Conservation (phyloP, 2,329 filamentous ascomycete species). For the Xylariaceae sp. region DNA sequence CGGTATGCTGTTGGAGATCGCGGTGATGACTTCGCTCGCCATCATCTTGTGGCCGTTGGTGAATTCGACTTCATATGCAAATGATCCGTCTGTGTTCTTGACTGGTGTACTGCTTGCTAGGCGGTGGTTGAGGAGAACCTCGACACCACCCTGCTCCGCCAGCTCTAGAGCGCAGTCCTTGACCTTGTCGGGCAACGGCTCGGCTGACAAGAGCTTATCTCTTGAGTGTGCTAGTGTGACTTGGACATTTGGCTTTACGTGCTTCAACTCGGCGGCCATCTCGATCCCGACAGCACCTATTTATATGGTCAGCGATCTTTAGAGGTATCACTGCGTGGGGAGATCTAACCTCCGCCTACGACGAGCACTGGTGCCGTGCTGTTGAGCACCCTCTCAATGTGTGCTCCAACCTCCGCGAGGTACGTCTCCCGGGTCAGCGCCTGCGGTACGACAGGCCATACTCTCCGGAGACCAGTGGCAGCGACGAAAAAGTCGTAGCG, state of each 20-base stretch:
- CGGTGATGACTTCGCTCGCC: constrained; percentile 72
- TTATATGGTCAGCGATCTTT: constrained; percentile 3
- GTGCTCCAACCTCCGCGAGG: constrained; percentile 64
- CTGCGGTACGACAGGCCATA: constrained; percentile 76
- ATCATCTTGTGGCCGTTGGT: constrained; percentile 64
- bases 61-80: constrained; percentile 60
- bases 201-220: constrained; percentile 72
- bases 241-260: constrained; percentile 65
- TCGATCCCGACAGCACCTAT: constrained; percentile 76
- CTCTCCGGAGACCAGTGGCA: constrained; percentile 72
- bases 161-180: constrained; percentile 67
- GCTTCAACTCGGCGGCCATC: constrained; percentile 80
- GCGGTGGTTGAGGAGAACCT: constrained; percentile 68
- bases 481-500: constrained; percentile 79
- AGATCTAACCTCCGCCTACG: constrained; percentile 68
- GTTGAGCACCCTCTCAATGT: constrained; percentile 61
- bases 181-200: constrained; percentile 73
- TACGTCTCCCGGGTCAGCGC: constrained; percentile 67
- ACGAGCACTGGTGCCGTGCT: constrained; percentile 68
- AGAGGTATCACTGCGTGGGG: not conserved
- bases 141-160: constrained; percentile 67
- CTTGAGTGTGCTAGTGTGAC: constrained; percentile 81
- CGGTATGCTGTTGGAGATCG: constrained; percentile 68
- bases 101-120: constrained; percentile 57
- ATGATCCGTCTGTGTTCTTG: constrained; percentile 50